These are phyloP conservation scores for Fusarium solani-melongenae DNA, from an alignment of 2,329 filamentous ascomycete genomes.

Conservation along the genomic window DNA sequence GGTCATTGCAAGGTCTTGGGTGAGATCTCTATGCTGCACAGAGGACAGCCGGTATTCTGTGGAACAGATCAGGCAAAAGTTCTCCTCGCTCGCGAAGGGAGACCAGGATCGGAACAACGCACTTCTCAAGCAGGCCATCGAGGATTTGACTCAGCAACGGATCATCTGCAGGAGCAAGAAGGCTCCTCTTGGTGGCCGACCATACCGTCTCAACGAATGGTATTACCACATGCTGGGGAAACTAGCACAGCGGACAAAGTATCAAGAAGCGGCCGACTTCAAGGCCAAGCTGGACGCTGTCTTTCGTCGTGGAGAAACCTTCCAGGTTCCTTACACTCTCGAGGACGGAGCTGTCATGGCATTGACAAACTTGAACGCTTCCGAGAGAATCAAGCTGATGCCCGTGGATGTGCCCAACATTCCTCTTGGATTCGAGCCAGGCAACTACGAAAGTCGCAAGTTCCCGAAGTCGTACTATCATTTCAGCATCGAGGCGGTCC, in stretches of 20 bases:
- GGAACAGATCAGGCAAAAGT: conserved; percentile 60
- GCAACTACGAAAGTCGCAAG: conserved; percentile 76
- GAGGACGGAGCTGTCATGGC: conserved; percentile 75
- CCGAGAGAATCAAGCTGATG: conserved; percentile 65
- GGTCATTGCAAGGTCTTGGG: conserved; percentile 66
- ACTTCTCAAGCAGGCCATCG: conserved; percentile 61
- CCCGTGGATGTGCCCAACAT: conserved; percentile 68
- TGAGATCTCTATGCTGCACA: conserved; percentile 68
- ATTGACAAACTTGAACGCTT: conserved; percentile 71
- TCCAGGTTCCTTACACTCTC: conserved; percentile 66
- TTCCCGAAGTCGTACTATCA: conserved; percentile 74
- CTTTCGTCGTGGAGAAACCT: conserved; percentile 57
- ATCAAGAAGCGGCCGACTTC: conserved; percentile 67
- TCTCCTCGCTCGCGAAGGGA: conserved; percentile 59
- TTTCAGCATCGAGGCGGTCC: conserved; percentile 70
- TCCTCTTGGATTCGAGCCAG: conserved; percentile 76
- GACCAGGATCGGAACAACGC: conserved; percentile 53
- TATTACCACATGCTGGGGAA: conserved; percentile 69
- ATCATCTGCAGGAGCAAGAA: conserved; percentile 71
- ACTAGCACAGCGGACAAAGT: conserved; percentile 64
- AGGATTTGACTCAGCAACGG: conserved; percentile 59
- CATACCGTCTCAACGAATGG: conserved; percentile 71
- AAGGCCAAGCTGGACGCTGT: conserved; percentile 69
- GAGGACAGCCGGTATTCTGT: conserved; percentile 60
- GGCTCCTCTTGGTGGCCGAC: conserved; percentile 67